Percentiles rank a stretch among this genome's conserved stretches.
These are phyloP conservation scores for Gremmenia infestans DNA, from an alignment of 2,329 filamentous ascomycete genomes.

Conservation along the genomic window DNA sequence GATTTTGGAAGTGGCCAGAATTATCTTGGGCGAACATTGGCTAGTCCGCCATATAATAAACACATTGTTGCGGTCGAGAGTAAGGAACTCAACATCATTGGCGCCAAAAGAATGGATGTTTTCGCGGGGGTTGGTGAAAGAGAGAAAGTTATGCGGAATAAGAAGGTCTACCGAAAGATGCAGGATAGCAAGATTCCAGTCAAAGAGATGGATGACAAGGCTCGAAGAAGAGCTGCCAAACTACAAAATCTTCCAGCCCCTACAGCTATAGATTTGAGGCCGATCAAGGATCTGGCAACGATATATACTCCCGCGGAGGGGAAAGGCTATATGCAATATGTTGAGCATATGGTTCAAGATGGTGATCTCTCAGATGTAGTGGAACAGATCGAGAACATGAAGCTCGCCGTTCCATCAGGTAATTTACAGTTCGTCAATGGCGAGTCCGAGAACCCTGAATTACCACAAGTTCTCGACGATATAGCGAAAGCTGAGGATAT, in stretches of 20 bases:
- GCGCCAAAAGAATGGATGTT: slow-evolving; percentile 81
- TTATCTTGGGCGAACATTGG: slow-evolving; percentile 84
- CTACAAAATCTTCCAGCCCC: slow-evolving; percentile 23
- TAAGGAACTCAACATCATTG: slow-evolving; percentile 77
- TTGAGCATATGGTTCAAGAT: slow-evolving; percentile 68
- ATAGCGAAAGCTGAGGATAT: slow-evolving; percentile 35
- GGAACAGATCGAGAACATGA: slow-evolving; percentile 50
- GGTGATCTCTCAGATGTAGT: slow-evolving; percentile 67
- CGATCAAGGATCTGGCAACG: slow-evolving; percentile 44
- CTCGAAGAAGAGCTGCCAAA: slow-evolving; percentile 34
- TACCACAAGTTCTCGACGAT: slow-evolving; percentile 11
- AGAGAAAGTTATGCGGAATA: slow-evolving; percentile 71
- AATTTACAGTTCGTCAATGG: slow-evolving; percentile 18
- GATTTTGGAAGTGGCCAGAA: slow-evolving; percentile 98
- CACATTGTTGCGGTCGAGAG: slow-evolving; percentile 90
- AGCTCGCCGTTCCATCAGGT: slow-evolving; percentile 17
- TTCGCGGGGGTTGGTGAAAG: slow-evolving; percentile 70
- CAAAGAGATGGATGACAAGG: slow-evolving; percentile 39
- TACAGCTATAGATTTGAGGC: slow-evolving; percentile 41
- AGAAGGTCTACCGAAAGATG: slow-evolving; percentile 62
- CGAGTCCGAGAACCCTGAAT: slow-evolving; percentile 8
- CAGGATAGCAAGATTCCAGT: slow-evolving; percentile 33
- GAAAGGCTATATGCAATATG: slow-evolving; percentile 69
- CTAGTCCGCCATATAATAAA: slow-evolving; percentile 78
- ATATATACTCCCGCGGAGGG: slow-evolving; percentile 54